A percentile compares a stretch with the other conserved stretches of the same genome.
Evolutionary conservation across 371 early-diverging fungal species (phyloP).

Genomic region (Nematocida parisii): DNA sequence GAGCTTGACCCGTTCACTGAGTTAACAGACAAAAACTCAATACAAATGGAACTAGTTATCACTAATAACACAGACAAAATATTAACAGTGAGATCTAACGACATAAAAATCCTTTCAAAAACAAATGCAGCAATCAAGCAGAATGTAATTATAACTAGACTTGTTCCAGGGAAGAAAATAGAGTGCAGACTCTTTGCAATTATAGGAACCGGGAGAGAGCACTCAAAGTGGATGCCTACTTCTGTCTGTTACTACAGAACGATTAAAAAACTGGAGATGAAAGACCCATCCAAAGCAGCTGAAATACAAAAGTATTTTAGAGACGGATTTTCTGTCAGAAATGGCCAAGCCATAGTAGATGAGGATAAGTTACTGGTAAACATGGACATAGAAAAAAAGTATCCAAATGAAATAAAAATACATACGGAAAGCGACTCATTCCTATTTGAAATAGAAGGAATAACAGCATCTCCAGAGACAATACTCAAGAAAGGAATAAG

Average conservation of each 20-base stretch:
- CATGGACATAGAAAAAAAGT: constrained; percentile 31
- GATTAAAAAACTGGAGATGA: constrained; percentile 15
- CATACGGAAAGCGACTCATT: background rate
- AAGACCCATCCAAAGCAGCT: background rate
- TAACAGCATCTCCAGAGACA: background rate
- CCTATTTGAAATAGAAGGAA: constrained; percentile 47
- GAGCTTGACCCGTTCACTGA: constrained; percentile 1
- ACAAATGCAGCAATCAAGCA: constrained; percentile 73
- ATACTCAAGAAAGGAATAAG: constrained; percentile 13
- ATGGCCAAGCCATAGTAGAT: background rate
- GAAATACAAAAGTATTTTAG: constrained; percentile 46
- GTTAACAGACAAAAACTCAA: constrained; percentile 2
- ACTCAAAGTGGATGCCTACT: constrained; percentile 51
- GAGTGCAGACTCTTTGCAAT: constrained; percentile 80
- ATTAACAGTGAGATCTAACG: constrained; percentile 19
- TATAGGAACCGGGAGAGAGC: constrained; percentile 76
- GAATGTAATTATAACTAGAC: constrained; percentile 85
- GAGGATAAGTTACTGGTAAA: constrained; percentile 36
- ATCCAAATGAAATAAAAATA: constrained; percentile 26
- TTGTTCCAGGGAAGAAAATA: constrained; percentile 88
- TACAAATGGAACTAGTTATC: constrained; percentile 18
- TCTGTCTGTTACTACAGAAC: constrained; percentile 45
- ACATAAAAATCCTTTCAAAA: constrained; percentile 22
- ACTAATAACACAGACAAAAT: constrained; percentile 7
- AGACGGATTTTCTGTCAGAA: background rate